These are phyloP conservation scores for Pseudozyma sp. DNA, from an alignment of 1,284 basidiomycete species.

Conservation along the genomic window DNA sequence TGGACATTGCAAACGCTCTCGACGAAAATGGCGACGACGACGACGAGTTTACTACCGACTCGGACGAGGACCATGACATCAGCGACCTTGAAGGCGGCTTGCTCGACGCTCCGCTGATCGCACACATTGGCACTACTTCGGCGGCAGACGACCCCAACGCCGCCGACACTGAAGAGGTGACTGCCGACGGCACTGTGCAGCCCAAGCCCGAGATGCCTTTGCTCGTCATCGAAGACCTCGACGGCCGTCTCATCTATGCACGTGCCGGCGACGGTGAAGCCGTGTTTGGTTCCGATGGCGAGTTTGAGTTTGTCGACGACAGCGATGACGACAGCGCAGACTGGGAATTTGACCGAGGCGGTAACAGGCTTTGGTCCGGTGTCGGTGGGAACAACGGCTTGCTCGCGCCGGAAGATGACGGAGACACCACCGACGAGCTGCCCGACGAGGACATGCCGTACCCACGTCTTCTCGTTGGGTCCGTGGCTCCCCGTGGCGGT, in stretches of 20 bases:
- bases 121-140: constrained; percentile 50
- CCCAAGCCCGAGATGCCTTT: constrained; percentile 60
- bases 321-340: constrained; percentile 62
- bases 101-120: constrained; percentile 59
- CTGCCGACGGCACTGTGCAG: constrained; percentile 13
- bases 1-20: constrained; percentile 9
- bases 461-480: constrained; percentile 65
- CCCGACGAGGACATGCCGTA: constrained; percentile 68
- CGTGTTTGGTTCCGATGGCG: constrained; percentile 68
- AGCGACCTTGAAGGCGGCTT: constrained; percentile 59
- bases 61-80: constrained; percentile 58
- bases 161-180: constrained; percentile 12
- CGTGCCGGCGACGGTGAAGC: constrained; percentile 67
- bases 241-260: constrained; percentile 67
- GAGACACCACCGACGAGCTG: constrained; percentile 68
- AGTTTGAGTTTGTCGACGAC: constrained; percentile 67
- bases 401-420: constrained; percentile 56
- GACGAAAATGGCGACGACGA: constrained; percentile 58
- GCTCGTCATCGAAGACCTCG: constrained; percentile 67
- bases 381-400: constrained; percentile 18
- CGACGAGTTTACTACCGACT: constrained; percentile 52
- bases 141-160: constrained; percentile 9
- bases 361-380: constrained; percentile 33
- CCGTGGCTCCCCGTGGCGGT: constrained; percentile 64
- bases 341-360: constrained; percentile 46